Evolutionary conservation across 2,329 filamentous ascomycete genomes (phyloP).

Genomic region (Salinomyces thailandicus): DNA sequence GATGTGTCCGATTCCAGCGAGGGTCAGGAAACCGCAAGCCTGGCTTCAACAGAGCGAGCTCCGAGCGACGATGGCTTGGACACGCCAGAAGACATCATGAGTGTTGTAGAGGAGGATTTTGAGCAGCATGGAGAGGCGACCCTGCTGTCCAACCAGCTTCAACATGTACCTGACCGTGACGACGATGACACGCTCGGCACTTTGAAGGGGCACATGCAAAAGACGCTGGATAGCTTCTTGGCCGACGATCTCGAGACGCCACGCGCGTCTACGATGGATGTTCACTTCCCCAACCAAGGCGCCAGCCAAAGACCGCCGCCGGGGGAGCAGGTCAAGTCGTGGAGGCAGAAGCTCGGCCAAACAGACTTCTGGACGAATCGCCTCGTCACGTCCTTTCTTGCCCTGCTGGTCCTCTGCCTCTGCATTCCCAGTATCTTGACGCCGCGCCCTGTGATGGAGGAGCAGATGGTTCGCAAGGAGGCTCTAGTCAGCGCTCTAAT

Average conservation of each 20-base stretch:
- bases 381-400: too few relatives aligned
- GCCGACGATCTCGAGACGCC: conserved; percentile 25
- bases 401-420: too few relatives aligned
- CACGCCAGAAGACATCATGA: conserved; percentile 10
- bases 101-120: background rate
- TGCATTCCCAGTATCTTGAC: too few relatives aligned
- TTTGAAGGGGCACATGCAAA: background rate
- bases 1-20: conserved; percentile 24
- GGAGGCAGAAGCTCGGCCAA: too few relatives aligned
- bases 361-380: too few relatives aligned
- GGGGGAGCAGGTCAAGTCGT: too few relatives aligned
- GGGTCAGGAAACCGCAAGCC: conserved; percentile 24
- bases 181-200: background rate
- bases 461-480: conserved; percentile 2
- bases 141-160: too few relatives aligned
- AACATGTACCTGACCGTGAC: too few relatives aligned
- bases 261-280: conserved; percentile 18
- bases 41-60: conserved; percentile 15
- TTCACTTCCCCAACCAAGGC: too few relatives aligned
- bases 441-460: too few relatives aligned
- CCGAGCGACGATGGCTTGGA: conserved; percentile 10
- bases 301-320: too few relatives aligned
- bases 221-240: conserved; percentile 16
- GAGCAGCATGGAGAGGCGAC: too few relatives aligned
- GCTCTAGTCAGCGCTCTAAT: conserved; percentile 13